These are phyloP conservation scores for Solanum microdontum DNA, from an alignment of 257 asterid genomes.

Conservation along the genomic window DNA sequence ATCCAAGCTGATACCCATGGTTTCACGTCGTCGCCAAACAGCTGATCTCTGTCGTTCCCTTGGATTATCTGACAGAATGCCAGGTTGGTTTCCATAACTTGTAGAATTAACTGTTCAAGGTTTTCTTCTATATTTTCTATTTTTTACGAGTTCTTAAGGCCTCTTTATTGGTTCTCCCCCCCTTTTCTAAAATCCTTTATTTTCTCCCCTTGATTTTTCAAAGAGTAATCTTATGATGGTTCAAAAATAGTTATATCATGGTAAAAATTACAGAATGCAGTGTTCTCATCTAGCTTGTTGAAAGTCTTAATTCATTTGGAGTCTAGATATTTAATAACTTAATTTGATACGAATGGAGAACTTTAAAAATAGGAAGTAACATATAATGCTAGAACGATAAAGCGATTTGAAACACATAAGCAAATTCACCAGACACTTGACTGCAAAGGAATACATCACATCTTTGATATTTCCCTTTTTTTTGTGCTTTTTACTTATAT, in stretches of 20 bases:
- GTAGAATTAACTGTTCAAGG: not conserved
- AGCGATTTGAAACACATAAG: not conserved
- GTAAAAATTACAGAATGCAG: not conserved
- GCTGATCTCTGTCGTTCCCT: constrained; percentile 94
- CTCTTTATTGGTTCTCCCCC: not conserved
- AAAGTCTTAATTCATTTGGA: not conserved
- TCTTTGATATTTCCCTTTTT: not conserved
- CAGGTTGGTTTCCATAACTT: constrained; percentile 42
- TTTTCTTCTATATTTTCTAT: not conserved
- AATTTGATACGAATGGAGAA: not conserved
- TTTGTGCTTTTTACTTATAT: not conserved
- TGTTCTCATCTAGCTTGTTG: not conserved
- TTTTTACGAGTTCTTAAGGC: not conserved
- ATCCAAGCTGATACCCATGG: constrained; percentile 90
- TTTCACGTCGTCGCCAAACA: constrained; percentile 94
- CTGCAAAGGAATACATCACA: not conserved
- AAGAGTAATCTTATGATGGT: not conserved
- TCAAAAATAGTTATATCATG: not conserved
- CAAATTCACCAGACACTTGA: not conserved
- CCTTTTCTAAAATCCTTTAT: not conserved
- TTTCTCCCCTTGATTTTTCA: not conserved
- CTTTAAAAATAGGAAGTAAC: not conserved
- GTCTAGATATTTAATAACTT: not conserved
- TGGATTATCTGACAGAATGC: constrained; percentile 89
- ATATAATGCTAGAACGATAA: not conserved